Conservation (phyloP, 257 asterid species). For the Petunia secreta region DNA sequence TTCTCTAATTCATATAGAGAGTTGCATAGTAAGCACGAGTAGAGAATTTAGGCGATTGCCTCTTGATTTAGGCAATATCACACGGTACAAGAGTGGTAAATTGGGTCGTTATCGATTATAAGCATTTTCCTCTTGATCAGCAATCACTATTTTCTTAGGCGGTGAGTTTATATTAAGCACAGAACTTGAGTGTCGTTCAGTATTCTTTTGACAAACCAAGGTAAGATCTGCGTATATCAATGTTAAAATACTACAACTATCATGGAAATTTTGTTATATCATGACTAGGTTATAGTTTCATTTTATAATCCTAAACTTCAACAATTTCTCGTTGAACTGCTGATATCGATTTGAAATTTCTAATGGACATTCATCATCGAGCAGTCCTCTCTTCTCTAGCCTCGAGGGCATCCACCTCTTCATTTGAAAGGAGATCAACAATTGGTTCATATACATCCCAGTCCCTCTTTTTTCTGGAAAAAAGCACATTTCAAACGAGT, state of each 20-base stretch:
- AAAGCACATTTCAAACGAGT: background rate
- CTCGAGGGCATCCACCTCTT: slow-evolving; percentile 86
- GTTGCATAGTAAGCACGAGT: too few relatives aligned
- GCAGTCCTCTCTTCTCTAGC: slow-evolving; percentile 74
- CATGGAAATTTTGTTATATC: background rate
- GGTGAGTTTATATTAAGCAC: background rate
- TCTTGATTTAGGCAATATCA: too few relatives aligned
- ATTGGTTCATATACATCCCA: slow-evolving; percentile 84
- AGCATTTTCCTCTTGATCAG: background rate
- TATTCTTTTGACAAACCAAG: background rate
- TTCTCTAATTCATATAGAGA: too few relatives aligned
- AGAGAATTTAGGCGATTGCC: too few relatives aligned
- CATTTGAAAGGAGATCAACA: slow-evolving; percentile 77
- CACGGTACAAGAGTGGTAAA: too few relatives aligned
- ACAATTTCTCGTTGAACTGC: background rate
- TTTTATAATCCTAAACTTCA: background rate
- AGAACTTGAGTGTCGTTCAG: background rate
- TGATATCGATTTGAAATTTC: background rate
- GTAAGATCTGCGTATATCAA: background rate
- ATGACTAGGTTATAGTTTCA: slow-evolving; percentile 17
- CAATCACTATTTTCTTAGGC: background rate
- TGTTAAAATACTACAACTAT: background rate
- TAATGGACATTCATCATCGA: slow-evolving; percentile 36
- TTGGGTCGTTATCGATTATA: too few relatives aligned
- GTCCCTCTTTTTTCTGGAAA: slow-evolving; percentile 78